Evolutionary conservation across 768 basidiomycete genomes (phyloP), one percentile per base, ranked within the genome.

Genomic region (Naganishia kalamii): DNA sequence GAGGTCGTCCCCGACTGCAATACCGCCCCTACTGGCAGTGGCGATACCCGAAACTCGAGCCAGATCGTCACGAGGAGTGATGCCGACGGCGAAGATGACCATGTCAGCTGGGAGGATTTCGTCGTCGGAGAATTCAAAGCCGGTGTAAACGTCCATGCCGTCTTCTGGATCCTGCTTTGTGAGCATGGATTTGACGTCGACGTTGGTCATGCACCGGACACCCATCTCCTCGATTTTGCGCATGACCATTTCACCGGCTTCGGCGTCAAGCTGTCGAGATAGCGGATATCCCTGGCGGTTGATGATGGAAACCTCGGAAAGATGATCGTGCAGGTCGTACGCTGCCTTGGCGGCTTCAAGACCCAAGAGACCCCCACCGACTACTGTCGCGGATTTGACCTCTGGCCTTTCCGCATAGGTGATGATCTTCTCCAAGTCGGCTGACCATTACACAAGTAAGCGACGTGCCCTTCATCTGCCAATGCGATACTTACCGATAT

Each of bases 261-360:
- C 82, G 1, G 77, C 76, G 61, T 85, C 85, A 6, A 85, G 80
- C 67, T 85, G 85, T 23, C 85, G 83, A 60, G 85, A 85, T 50
- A 85, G 78, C 0, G 85, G 84, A 70, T 80, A 84, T 0, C 71
- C 77, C 63, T 81, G 80, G 3, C 85, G 81, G 68, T 85, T 84
- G 30, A 85, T 74, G 67, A 85, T 85, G 32, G 80, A 77, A 13
- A 84, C 85, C 46, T 82, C 73, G 10, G 78, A 75, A 61, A 85
- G 78, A 21, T 57, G 54, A 0, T 80, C 79, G 25, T 76, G 77
- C 65, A 87, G 77, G 73, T 88, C 87, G 69, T 84, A 83, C 7
- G 84, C 80, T 0, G 87, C 87, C 71, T 88, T 88, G 3, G 87
- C 88, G 2, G 87, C 87, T 76, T 88, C 88, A 33, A 89, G 78